A percentile compares a stretch with the other conserved stretches of the same genome.
These are phyloP conservation scores for Claviceps sp. DNA, from an alignment of 2,329 filamentous ascomycete genomes.

Conservation along the genomic window DNA sequence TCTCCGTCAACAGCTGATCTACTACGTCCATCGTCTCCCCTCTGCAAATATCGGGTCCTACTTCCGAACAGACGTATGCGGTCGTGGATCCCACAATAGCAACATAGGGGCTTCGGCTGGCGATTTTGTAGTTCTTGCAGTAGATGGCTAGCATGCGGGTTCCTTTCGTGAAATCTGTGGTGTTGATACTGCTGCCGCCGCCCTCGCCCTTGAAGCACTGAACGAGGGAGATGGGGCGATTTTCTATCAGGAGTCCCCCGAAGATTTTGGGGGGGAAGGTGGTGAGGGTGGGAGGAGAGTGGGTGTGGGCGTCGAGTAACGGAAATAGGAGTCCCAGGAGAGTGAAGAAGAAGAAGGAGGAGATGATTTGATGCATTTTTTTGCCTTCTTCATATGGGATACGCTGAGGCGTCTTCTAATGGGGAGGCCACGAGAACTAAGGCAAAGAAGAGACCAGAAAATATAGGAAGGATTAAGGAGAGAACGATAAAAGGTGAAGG, in stretches of 20 bases:
- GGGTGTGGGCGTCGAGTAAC: background rate
- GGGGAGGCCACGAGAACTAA: no score
- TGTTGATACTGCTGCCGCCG: background rate
- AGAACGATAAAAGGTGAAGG: no score
- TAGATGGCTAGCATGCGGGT: background rate
- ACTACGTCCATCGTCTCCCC: background rate
- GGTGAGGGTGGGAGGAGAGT: background rate
- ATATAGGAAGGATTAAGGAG: background rate
- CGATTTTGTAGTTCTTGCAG: background rate
- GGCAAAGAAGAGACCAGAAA: no score
- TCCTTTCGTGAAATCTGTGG: background rate
- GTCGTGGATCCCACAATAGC: background rate
- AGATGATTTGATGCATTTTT: background rate
- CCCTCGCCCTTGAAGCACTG: background rate
- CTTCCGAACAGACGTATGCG: constrained; percentile 1
- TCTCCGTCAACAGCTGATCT: background rate
- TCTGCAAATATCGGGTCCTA: background rate
- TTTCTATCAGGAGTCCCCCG: background rate
- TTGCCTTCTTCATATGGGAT: no score
- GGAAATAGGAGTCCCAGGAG: background rate
- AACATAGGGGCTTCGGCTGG: background rate
- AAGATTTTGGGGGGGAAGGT: background rate
- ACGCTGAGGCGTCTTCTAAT: no score
- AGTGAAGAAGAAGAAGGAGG: background rate
- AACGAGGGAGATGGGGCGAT: background rate